phyloP scores from a whole-genome alignment of 164 flowering plant genomes.

The Paratinospora sagittata region DNA sequence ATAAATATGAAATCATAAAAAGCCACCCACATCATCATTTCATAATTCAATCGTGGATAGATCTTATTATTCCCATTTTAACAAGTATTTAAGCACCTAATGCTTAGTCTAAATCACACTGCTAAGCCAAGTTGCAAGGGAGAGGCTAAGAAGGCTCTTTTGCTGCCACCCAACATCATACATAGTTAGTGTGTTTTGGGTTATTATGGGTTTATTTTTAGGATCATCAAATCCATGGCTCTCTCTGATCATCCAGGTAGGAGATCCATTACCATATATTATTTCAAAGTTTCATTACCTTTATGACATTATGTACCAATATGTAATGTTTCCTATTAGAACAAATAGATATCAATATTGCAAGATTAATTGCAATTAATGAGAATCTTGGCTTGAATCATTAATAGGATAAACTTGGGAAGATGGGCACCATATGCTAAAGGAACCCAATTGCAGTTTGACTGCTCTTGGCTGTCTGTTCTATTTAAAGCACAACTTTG shows the following conservation, averaged over 20 bases:
- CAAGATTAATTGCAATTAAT: no score
- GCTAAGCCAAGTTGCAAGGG: neutral
- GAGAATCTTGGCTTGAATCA: neutral
- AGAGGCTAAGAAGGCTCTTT: neutral
- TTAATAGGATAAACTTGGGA: neutral
- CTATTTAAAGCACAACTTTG: neutral
- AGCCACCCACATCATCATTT: conserved; percentile 20
- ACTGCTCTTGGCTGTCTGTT: neutral
- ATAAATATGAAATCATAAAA: conserved; percentile 40
- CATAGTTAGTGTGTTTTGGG: neutral
- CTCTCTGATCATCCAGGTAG: neutral
- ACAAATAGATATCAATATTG: no score
- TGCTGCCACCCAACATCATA: neutral
- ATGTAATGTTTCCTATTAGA: no score
- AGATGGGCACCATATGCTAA: neutral
- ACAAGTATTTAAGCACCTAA: neutral
- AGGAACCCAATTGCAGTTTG: neutral
- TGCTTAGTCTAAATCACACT: conserved; percentile 6
- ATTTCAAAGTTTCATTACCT: neutral
- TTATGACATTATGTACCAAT: neutral
- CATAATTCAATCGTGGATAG: conserved; percentile 19
- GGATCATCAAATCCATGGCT: no score
- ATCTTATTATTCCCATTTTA: neutral
- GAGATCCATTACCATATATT: neutral
- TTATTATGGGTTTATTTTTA: no score